These are phyloP conservation scores for Plectosphaerella plurivora DNA, from an alignment of 2,329 filamentous ascomycete genomes.

Conservation along the genomic window DNA sequence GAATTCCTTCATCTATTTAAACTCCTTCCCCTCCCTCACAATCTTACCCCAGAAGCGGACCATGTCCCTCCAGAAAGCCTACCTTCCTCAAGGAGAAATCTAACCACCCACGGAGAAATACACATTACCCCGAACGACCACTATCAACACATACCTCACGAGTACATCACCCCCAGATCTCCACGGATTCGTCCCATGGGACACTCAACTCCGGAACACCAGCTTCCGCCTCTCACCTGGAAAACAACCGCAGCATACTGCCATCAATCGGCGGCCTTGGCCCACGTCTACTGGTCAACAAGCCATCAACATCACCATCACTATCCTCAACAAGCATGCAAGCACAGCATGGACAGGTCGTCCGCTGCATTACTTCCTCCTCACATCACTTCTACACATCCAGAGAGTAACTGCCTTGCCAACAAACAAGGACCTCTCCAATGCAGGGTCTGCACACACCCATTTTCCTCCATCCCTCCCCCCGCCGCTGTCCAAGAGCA, in stretches of 20 bases:
- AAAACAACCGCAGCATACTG: no score
- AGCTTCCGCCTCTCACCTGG: background rate
- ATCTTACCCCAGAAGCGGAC: background rate
- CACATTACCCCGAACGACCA: background rate
- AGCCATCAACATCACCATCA: background rate
- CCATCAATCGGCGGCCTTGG: no score
- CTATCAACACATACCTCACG: background rate
- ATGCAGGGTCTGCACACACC: no score
- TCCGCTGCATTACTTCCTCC: no score
- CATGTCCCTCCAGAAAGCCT: background rate
- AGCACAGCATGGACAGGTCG: no score
- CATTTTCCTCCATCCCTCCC: no score
- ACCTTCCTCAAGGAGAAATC: background rate
- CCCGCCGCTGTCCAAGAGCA: no score
- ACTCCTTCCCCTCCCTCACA: background rate
- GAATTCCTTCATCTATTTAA: no score
- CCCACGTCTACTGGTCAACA: background rate
- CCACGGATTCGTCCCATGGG: background rate
- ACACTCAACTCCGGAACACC: background rate
- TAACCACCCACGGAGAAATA: background rate
- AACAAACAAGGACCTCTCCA: no score
- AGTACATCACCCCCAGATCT: background rate
- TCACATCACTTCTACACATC: no score
- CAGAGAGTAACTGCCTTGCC: no score
- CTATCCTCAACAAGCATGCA: no score